A percentile compares a stretch with the other conserved stretches of the same genome.
Evolutionary conservation across 2,329 filamentous ascomycete species (phyloP).

Genomic region (Neurospora crassa): DNA sequence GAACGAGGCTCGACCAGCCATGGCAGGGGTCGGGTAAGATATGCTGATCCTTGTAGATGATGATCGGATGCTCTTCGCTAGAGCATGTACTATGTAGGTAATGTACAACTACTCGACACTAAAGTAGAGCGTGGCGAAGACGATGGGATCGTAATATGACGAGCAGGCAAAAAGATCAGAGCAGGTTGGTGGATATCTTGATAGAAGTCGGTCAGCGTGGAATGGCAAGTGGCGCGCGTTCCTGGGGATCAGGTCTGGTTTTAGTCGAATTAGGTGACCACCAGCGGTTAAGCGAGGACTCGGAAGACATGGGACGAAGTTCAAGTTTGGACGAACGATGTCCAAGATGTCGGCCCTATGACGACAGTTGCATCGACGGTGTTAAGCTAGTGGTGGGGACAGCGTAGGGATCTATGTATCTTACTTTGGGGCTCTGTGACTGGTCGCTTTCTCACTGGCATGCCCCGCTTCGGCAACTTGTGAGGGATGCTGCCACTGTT

Average conservation of each 20-base stretch:
- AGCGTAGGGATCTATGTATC: neutral
- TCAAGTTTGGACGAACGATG: conserved; percentile 1
- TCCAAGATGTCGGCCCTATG: conserved; percentile 18
- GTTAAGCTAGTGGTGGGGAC: conserved; percentile 5
- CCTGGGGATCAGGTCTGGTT: neutral
- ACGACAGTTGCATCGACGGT: conserved; percentile 12
- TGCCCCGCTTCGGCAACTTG: neutral
- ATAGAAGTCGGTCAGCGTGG: neutral
- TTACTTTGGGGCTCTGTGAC: neutral
- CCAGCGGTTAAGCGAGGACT: neutral
- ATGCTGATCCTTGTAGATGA: neutral
- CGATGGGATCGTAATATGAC: neutral
- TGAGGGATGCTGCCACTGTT: neutral
- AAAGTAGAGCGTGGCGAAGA: neutral
- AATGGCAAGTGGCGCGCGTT: neutral
- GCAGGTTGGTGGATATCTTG: neutral
- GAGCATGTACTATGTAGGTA: neutral
- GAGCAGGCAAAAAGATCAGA: neutral
- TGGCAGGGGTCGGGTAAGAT: conserved; percentile 2
- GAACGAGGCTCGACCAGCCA: conserved; percentile 15
- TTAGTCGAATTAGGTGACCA: neutral
- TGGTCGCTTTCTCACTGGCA: neutral
- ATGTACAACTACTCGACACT: neutral
- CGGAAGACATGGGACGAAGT: neutral
- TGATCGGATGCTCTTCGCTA: neutral